Evolutionary conservation across 2,329 filamentous ascomycete genomes (phyloP), one percentile per base, ranked within the genome.

Genomic region (Zymoseptoria ardabiliae): DNA sequence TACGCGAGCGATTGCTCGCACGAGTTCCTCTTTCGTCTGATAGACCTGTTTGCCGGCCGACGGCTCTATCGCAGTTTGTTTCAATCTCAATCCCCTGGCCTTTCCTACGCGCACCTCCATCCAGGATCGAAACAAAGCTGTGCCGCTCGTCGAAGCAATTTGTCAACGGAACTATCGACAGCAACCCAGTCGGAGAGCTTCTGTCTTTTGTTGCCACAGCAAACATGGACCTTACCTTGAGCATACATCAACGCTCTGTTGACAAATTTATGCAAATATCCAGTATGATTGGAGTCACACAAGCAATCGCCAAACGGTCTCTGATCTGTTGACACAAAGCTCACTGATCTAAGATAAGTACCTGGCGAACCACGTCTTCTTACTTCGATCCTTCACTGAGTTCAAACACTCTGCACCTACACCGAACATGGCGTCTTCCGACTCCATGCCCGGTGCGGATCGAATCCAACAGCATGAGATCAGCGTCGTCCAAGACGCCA

Each of bases 401-500:
- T 4, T 9, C 17, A 17, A 41, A 4, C 35, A 10, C 35, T 13
- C 10, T 17, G 11, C 4, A 11, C 8, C 35, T 5, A 13, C 17
- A 13, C 7, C 35, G 17, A 11, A 17, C 10, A 41, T 41, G 35
- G 13, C 35, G n/a, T 21, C 22, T 45, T 21, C 5, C 13, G 13
- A 30, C 13, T 51, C 11, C 53, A 55, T 19, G 30, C 22, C 13
- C 35, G 53, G 23, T 23, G 17, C 53, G 11, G n/a, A 48, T 35
- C 49, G 17, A 9, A 28, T 9, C 17, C 23, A 20, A 19, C 17
- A 49, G 28, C 8, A 50, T 4, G 52, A 53, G 77, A 80, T 58
- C 76, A 79, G 63, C 76, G 81, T 28, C 25, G 25, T 8, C 25
- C 25, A 28, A 28, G 25, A 28, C 25, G 9, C 25, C 9, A 28